These are phyloP conservation scores for Beta corolliflora DNA, from an alignment of 179 eudicot genomes.

Conservation along the genomic window DNA sequence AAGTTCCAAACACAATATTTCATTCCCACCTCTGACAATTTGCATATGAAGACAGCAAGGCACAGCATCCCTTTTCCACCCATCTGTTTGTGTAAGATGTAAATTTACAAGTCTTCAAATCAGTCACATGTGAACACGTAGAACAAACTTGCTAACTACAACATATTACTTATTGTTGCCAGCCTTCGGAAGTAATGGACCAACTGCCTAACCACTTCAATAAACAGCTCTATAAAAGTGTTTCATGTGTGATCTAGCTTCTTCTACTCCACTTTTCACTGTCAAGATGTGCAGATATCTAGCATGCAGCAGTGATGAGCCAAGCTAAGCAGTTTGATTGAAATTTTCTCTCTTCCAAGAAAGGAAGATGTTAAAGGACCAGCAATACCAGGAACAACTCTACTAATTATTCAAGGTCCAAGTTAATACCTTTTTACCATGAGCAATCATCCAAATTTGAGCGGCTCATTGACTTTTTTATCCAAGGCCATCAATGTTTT, in stretches of 20 bases:
- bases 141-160: neutral
- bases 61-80: too few species aligned
- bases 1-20: neutral
- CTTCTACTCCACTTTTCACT: neutral
- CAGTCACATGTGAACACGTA: neutral
- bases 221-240: neutral
- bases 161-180: neutral
- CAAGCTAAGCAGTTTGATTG: neutral
- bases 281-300: neutral
- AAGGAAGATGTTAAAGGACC: neutral
- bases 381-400: neutral
- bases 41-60: neutral
- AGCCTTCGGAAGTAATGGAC: neutral
- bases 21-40: neutral
- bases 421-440: constrained; percentile 6
- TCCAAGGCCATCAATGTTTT: constrained; percentile 35
- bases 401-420: neutral
- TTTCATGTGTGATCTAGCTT: constrained; percentile 3
- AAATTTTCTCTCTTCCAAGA: neutral
- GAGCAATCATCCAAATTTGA: neutral
- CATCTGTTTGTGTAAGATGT: neutral
- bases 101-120: neutral
- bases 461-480: constrained; percentile 39
- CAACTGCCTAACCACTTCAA: neutral
- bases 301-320: neutral